phyloP scores from a whole-genome alignment of 345 rosid genomes.

The Gossypium rotundifolium region DNA sequence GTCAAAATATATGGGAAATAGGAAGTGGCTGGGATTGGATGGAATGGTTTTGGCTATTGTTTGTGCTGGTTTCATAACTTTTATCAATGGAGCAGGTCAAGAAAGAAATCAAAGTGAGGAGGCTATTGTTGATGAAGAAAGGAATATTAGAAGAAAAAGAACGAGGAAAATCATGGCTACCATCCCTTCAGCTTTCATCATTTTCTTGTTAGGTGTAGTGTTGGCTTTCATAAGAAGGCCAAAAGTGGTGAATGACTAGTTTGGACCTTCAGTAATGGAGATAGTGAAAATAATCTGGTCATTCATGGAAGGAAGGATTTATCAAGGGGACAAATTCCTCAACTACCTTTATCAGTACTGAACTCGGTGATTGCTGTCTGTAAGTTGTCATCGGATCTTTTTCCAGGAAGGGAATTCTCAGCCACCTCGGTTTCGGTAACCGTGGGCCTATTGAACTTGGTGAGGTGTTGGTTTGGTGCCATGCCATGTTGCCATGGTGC shows the following conservation, averaged over 20 bases:
- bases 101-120: constrained; percentile 26
- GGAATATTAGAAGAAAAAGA: constrained; percentile 25
- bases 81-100: constrained; percentile 63
- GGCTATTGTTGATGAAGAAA: constrained; percentile 14
- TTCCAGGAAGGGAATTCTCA: constrained; percentile 64
- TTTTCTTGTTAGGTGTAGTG: constrained; percentile 63
- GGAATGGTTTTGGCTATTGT: constrained; percentile 62
- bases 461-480: constrained; percentile 86
- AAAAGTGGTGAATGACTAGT: constrained; percentile 29
- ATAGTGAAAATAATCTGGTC: constrained; percentile 39
- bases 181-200: constrained; percentile 68
- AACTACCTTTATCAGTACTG: constrained; percentile 59
- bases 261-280: constrained; percentile 56
- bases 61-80: constrained; percentile 54
- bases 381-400: constrained; percentile 69
- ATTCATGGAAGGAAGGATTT: constrained; percentile 74
- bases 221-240: constrained; percentile 61
- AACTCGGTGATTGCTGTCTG: constrained; percentile 86
- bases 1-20: constrained; percentile 48
- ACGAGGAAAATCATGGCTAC: constrained; percentile 31
- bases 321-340: constrained; percentile 73
- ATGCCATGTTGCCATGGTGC: constrained; percentile 95
- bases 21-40: constrained; percentile 77
- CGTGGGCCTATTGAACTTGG: constrained; percentile 75
- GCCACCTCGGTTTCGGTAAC: constrained; percentile 60